Percentiles rank a stretch among this genome's conserved stretches.
Conservation (phyloP, 2,329 filamentous ascomycete species). For the Ceratocystis smalleyi region DNA sequence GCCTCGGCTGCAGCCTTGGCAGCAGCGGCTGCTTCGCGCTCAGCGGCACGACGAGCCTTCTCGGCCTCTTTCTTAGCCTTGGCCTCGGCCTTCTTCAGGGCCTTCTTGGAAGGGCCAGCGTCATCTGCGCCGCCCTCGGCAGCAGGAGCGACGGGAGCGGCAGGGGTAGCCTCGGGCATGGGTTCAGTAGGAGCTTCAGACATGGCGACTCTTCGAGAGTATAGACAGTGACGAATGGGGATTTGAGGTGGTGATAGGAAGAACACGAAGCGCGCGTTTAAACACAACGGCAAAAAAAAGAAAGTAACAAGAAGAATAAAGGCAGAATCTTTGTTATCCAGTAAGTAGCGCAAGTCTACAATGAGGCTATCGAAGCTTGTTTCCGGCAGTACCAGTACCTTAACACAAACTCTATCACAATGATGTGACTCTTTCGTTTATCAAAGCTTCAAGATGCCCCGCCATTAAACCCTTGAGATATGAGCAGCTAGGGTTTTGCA, state of each 20-base stretch:
- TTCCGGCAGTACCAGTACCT: not conserved
- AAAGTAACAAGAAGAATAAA: not conserved
- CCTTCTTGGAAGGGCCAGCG: slow-evolving; percentile 53
- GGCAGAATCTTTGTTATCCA: not conserved
- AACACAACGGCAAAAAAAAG: not conserved
- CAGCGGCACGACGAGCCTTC: slow-evolving; percentile 58
- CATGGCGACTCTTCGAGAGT: slow-evolving; percentile 19
- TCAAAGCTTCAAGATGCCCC: slow-evolving; percentile 1
- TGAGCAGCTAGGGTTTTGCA: not conserved
- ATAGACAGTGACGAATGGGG: not conserved
- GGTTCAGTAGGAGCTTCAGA: slow-evolving; percentile 24
- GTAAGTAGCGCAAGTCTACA: slow-evolving; percentile 1
- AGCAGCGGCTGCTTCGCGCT: slow-evolving; percentile 57
- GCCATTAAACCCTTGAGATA: slow-evolving; percentile 9
- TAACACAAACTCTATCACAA: not conserved
- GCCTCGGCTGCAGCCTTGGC: slow-evolving; percentile 50
- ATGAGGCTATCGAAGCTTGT: not conserved
- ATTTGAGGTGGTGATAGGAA: not conserved
- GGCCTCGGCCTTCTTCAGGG: slow-evolving; percentile 65
- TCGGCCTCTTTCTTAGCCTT: slow-evolving; percentile 81
- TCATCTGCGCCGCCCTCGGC: slow-evolving; percentile 17
- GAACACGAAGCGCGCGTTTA: not conserved
- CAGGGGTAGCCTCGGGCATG: slow-evolving; percentile 13
- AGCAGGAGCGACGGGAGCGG: not conserved
- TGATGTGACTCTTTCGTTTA: slow-evolving; percentile 7